These are phyloP conservation scores for Raddia distichophylla DNA, from an alignment of 176 grass and related monocot species.

Conservation along the genomic window DNA sequence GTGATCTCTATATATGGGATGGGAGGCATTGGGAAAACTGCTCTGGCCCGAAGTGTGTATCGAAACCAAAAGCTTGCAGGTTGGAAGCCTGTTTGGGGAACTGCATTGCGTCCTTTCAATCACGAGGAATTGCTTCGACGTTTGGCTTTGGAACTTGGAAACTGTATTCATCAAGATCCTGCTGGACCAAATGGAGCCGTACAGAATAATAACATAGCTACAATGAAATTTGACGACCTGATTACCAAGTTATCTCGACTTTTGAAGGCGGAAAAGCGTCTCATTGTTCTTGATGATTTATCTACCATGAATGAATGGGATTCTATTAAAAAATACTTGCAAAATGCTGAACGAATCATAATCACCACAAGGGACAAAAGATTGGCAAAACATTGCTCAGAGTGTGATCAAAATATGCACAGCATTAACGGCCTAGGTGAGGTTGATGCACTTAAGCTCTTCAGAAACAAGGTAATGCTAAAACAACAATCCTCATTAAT, in stretches of 20 bases:
- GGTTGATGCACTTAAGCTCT: not conserved
- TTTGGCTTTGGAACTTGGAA: not conserved
- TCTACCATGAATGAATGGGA: not conserved
- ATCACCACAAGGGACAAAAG: constrained; percentile 14
- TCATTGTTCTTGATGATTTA: constrained; percentile 48
- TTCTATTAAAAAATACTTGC: not conserved
- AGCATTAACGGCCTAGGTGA: not conserved
- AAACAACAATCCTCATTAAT: not conserved
- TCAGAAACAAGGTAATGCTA: not conserved
- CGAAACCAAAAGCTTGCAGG: not conserved
- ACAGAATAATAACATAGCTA: not conserved
- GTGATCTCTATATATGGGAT: constrained; percentile 30
- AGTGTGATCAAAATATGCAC: not conserved
- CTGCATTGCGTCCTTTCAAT: not conserved
- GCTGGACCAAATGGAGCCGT: too few relatives aligned
- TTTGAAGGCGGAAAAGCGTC: not conserved
- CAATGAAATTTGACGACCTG: not conserved
- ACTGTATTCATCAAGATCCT: not conserved
- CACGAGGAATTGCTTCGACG: not conserved
- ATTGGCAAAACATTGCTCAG: constrained; percentile 27
- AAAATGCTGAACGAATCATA: constrained; percentile 13
- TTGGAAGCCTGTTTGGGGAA: constrained; percentile 18
- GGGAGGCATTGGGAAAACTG: constrained; percentile 15
- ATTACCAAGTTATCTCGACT: not conserved
- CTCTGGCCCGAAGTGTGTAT: constrained; percentile 3